Base-by-base conservation (phyloP, 1,139 yeast genomes). In the Arxiozyma telluris region DNA sequence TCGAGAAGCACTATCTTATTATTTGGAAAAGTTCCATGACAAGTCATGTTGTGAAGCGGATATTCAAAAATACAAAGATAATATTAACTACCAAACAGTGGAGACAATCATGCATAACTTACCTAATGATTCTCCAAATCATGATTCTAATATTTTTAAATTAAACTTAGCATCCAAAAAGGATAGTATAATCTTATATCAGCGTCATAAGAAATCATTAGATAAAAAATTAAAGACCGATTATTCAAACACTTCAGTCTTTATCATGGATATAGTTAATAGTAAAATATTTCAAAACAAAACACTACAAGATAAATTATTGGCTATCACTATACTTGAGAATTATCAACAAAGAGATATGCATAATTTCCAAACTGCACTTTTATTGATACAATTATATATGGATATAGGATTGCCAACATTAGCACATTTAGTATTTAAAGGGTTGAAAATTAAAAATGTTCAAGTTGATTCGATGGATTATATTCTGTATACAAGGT, bases 381-480 rank as follows among this genome's bases (percentile, higher is more conserved):
- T 63, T 6, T 87, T 95, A 93, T 72, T 90, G 47, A 75, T 87
- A 53, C 77, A 81, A 44, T 67, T 89, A 4, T 87, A 87, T 66
- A 73, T 80, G 18, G 71, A 77, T 43, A 65, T 89, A 12, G 89
- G 90, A 49, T 74, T 82, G 12, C 75, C 75, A 42, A 68, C 77
- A 2, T 67, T 73, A 49, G 83, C 93, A 8, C 54, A 59, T 3
- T 62, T 71, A 18, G 71, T 71, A 12, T 80, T 82, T 53, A 83
- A 77, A 64, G 72, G 79, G 8, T 71, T 93, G 52, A 80, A 82
- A 49, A 79, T 90, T 58, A 87, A 86, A 63, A 84, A 84, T 73
- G 71, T 90, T 15, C 98, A 93, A 68, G 76, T 79, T 58, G 98
- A 93, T 64, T 81, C 93, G 0, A 69, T 90, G 53, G 78, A 83